Conservation (phyloP, 805 yeast species). For the Ogataea degrootiae region DNA sequence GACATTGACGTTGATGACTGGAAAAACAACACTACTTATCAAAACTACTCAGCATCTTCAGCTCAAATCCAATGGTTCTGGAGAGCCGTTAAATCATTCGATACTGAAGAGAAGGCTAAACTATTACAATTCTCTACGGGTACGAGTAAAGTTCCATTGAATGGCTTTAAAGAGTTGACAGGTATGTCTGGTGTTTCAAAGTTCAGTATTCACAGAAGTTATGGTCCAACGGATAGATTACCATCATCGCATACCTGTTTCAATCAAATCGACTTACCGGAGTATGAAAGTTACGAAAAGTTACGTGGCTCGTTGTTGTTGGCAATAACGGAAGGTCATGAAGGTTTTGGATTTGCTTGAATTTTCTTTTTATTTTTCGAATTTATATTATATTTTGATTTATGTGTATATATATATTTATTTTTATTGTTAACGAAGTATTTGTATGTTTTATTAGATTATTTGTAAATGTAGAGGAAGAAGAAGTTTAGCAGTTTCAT, state of each 20-base stretch:
- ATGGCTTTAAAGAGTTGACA: conserved; percentile 85
- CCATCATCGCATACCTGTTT: conserved; percentile 96
- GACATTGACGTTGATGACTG: conserved; percentile 95
- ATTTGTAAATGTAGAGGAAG: too few species aligned
- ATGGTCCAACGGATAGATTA: conserved; percentile 76
- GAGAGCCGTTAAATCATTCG: conserved; percentile 95
- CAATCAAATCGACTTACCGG: conserved; percentile 91
- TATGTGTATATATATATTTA: too few species aligned
- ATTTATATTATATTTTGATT: too few species aligned
- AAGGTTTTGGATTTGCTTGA: conserved; percentile 86
- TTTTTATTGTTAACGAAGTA: too few species aligned
- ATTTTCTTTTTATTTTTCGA: background rate
- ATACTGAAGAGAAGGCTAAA: conserved; percentile 89
- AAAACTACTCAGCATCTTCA: conserved; percentile 75
- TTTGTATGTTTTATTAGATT: too few species aligned
- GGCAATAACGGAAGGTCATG: conserved; percentile 92
- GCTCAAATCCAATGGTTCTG: conserved; percentile 95
- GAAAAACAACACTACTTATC: conserved; percentile 80
- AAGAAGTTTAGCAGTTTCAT: too few species aligned
- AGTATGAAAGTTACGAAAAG: conserved; percentile 83
- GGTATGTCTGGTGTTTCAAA: conserved; percentile 85
- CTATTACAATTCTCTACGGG: conserved; percentile 95
- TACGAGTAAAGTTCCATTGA: conserved; percentile 90
- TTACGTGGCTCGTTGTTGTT: conserved; percentile 72
- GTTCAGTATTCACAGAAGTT: conserved; percentile 86